Conservation (phyloP, 352 stramenopile species). For the Phytopythium boreale region DNA sequence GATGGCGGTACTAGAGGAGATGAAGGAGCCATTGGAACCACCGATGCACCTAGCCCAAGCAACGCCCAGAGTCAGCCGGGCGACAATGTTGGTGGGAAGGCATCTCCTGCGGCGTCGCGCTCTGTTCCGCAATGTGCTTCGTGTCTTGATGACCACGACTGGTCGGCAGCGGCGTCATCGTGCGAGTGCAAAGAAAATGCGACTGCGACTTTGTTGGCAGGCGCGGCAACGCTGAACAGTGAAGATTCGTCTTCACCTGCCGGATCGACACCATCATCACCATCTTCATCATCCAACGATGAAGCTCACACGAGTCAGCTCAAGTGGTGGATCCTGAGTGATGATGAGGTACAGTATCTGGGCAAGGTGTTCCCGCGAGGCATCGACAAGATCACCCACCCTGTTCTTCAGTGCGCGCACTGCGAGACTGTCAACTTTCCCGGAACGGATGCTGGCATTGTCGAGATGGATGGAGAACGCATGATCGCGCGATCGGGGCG, state of each 20-base stretch:
- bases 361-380: conserved; percentile 54
- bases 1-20: neutral
- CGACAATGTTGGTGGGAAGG: neutral
- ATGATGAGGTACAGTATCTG: conserved; percentile 66
- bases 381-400: conserved; percentile 39
- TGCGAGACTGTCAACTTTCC: conserved; percentile 80
- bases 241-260: neutral
- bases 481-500: conserved; percentile 67
- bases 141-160: conserved; percentile 52
- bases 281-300: neutral
- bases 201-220: neutral
- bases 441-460: conserved; percentile 69
- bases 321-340: conserved; percentile 76
- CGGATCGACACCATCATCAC: neutral
- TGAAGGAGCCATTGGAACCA: neutral
- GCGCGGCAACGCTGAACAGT: conserved; percentile 3
- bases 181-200: conserved; percentile 30
- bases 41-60: neutral
- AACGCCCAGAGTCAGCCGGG: conserved; percentile 4
- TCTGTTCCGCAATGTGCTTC: conserved; percentile 50
- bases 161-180: conserved; percentile 17
- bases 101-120: conserved; percentile 7
- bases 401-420: conserved; percentile 68
- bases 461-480: conserved; percentile 61
- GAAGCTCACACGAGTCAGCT: conserved; percentile 10